Evolutionary conservation across 306 rosid species (phyloP).

Genomic region (Cucumis sativus): DNA sequence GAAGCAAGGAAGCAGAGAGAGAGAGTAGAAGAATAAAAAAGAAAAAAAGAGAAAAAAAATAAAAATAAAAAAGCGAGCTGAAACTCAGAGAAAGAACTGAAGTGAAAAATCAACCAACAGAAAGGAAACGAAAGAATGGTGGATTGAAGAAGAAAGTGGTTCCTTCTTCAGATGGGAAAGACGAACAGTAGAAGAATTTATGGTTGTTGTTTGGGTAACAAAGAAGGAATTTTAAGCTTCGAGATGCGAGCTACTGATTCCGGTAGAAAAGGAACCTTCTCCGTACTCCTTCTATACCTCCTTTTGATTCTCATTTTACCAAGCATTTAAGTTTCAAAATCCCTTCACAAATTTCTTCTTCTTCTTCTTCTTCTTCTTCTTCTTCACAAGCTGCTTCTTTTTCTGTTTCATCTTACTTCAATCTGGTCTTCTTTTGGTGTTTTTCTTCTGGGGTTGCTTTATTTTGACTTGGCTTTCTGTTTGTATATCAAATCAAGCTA

Average conservation of each 20-base stretch:
- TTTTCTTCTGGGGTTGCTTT: background rate
- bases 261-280: slow-evolving; percentile 68
- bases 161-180: background rate
- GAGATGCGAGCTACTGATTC: slow-evolving; percentile 71
- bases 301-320: slow-evolving; percentile 60
- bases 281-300: slow-evolving; percentile 43
- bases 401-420: background rate
- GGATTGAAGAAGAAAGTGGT: slow-evolving; percentile 8
- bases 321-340: slow-evolving; percentile 24
- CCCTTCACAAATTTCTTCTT: slow-evolving; percentile 4
- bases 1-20: slow-evolving; percentile 13
- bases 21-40: slow-evolving; percentile 6
- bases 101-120: background rate
- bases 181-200: background rate
- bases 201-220: slow-evolving; percentile 12
- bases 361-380: background rate
- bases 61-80: too few species aligned
- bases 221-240: slow-evolving; percentile 25
- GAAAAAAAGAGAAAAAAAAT: background rate
- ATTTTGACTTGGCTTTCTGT: background rate
- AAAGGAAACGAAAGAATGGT: slow-evolving; percentile 15
- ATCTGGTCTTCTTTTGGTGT: background rate
- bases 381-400: background rate
- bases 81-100: slow-evolving; percentile 1
- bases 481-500: background rate